Evolutionary conservation across 2,329 filamentous ascomycete species (phyloP), one percentile per base, ranked within the genome.

Genomic region (Pseudogymnoascus destructans): DNA sequence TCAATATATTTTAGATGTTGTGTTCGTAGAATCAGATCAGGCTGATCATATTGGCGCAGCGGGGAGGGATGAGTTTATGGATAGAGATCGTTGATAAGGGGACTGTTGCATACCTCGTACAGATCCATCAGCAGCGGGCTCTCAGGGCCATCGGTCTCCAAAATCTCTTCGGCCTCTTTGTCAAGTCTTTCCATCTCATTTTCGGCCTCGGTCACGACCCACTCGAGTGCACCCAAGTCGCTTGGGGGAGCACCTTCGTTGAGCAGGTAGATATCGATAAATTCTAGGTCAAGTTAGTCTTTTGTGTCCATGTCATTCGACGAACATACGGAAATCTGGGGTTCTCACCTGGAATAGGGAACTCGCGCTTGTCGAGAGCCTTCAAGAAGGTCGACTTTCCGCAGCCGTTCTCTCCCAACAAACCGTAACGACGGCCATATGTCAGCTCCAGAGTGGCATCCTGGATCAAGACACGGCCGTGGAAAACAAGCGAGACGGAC

Each of bases 361-460:
- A 98, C 74, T 98, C 95, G 75, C 93, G 87, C 70, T 84, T 85
- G 67, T 87, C 86, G 71, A 98, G 95, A 65, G 93, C 83, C 78
- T 96, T 97, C 71, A 98, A 82, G 32, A 98, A 75, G n/a, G 93
- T 98, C 64, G 88, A 95, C 81, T 98, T 98, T 73, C 93, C 93
- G 74, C 93, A 98, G 65, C 93, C 93, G 86, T 98, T 98, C 81
- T 98, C 93, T 70, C 93, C 93, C 64, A 98, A 78, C 60, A 98
- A 79, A 72, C 93, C 93, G 72, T 98, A 98, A 69, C 93, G 84
- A 68, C 91, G 87, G 65, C 87, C 90, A 72, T 89, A 93, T 72
- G 87, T 92, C 69, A 98, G 80, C 75, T 98, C 95, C 72, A 98
- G 79, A 56, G 85, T 95, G 63, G 88, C 88, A 74, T 98, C 93